Evolutionary conservation across 1,139 yeast species (phyloP).

Genomic region (Suhomyces panamericanus): DNA sequence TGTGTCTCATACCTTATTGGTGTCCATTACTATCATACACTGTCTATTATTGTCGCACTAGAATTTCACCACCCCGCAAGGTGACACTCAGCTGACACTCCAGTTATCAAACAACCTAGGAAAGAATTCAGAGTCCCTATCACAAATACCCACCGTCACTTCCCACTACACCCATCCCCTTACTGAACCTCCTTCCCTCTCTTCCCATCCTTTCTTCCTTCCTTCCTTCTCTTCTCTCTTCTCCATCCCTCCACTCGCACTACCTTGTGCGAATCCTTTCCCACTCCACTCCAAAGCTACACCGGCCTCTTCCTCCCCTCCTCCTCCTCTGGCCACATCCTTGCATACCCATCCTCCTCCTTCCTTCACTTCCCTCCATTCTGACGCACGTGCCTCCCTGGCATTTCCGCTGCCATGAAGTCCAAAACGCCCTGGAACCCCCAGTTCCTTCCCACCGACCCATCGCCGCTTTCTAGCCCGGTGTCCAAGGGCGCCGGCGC

Average conservation of each 20-base stretch:
- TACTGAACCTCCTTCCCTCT: too few species aligned
- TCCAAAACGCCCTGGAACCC: constrained; percentile 8
- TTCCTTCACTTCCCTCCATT: neutral
- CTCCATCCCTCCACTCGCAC: neutral
- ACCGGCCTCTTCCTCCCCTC: neutral
- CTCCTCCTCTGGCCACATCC: too few species aligned
- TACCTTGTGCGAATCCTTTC: neutral
- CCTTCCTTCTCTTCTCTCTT: neutral
- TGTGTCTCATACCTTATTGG: too few species aligned
- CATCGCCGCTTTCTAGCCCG: constrained; percentile 14
- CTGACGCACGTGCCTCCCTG: neutral
- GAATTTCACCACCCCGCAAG: too few species aligned
- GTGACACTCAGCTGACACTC: too few species aligned
- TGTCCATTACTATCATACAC: too few species aligned
- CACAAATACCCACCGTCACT: too few species aligned
- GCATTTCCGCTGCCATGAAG: constrained; percentile 2
- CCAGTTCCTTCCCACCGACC: constrained; percentile 13
- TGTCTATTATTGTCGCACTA: too few species aligned
- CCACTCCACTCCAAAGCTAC: neutral
- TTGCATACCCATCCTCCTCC: neutral
- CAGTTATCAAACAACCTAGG: too few species aligned
- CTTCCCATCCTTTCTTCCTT: too few species aligned
- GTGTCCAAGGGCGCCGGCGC: constrained; percentile 2
- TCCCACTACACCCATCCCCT: too few species aligned
- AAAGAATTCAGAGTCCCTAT: too few species aligned